Percentiles rank a stretch among this genome's conserved stretches.
Conservation (phyloP, 2,329 filamentous ascomycete genomes). For the Aspergillus ustus region DNA sequence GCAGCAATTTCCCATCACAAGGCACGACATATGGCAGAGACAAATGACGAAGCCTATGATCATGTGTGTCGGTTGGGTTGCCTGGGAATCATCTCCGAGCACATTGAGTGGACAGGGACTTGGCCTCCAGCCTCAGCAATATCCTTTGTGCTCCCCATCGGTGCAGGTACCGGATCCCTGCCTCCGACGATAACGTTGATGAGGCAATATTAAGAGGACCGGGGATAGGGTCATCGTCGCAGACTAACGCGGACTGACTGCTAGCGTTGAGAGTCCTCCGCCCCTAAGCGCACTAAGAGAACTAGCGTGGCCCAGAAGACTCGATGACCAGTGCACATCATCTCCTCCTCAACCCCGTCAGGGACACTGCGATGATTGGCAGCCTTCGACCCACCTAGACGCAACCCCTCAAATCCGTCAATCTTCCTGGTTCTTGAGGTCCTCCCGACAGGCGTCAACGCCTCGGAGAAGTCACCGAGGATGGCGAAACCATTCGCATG, state of each 20-base stretch:
- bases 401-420: conserved; percentile 26
- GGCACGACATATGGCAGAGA: neutral
- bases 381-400: conserved; percentile 22
- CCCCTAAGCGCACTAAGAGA: conserved; percentile 10
- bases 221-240: conserved; percentile 1
- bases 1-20: conserved; percentile 12
- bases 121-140: neutral
- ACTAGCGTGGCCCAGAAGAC: conserved; percentile 15
- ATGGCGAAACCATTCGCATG: neutral
- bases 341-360: conserved; percentile 22
- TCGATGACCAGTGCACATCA: conserved; percentile 29
- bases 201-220: conserved; percentile 11
- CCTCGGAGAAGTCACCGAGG: neutral
- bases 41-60: neutral
- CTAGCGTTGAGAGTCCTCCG: neutral
- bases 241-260: conserved; percentile 4
- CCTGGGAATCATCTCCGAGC: neutral
- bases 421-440: neutral
- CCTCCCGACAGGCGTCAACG: neutral
- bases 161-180: conserved; percentile 1
- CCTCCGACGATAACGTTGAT: neutral
- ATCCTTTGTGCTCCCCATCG: neutral
- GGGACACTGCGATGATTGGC: conserved; percentile 27
- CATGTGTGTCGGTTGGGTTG: neutral
- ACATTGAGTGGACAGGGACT: neutral